These are phyloP conservation scores for Diaporthe sp. DNA, from an alignment of 2,329 filamentous ascomycete species.

Conservation along the genomic window DNA sequence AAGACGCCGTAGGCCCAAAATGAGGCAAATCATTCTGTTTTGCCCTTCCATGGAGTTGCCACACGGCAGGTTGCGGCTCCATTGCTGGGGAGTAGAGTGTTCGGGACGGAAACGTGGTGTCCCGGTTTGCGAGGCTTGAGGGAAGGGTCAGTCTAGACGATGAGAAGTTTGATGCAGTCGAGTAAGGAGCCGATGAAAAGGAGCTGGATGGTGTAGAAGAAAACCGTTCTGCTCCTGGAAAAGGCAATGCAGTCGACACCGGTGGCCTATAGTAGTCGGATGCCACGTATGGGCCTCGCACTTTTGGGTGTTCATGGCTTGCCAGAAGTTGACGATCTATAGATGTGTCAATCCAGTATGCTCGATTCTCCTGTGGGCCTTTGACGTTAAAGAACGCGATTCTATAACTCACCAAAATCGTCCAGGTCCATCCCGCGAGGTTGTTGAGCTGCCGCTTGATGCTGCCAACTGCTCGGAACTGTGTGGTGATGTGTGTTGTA, in stretches of 20 bases:
- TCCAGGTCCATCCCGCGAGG: neutral
- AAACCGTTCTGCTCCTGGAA: neutral
- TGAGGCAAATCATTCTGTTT: neutral
- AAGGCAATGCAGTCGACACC: neutral
- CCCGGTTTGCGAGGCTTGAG: neutral
- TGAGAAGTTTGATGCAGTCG: neutral
- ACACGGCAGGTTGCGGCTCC: neutral
- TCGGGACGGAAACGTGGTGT: neutral
- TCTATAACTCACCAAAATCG: neutral
- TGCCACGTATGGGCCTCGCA: neutral
- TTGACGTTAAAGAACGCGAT: neutral
- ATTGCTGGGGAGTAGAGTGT: neutral
- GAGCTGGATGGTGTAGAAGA: neutral
- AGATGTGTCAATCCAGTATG: neutral
- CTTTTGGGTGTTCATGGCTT: neutral
- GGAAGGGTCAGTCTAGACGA: neutral
- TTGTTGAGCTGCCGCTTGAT: neutral
- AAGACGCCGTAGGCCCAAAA: too few relatives aligned
- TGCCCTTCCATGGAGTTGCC: neutral
- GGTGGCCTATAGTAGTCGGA: neutral
- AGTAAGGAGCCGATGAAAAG: neutral
- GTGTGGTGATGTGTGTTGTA: neutral
- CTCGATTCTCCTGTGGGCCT: accelerated
- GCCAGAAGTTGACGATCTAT: constrained; percentile 21
- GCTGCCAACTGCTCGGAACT: neutral